Base-by-base conservation (phyloP, 257 asterid genomes). In the Fraxinus anomala region DNA sequence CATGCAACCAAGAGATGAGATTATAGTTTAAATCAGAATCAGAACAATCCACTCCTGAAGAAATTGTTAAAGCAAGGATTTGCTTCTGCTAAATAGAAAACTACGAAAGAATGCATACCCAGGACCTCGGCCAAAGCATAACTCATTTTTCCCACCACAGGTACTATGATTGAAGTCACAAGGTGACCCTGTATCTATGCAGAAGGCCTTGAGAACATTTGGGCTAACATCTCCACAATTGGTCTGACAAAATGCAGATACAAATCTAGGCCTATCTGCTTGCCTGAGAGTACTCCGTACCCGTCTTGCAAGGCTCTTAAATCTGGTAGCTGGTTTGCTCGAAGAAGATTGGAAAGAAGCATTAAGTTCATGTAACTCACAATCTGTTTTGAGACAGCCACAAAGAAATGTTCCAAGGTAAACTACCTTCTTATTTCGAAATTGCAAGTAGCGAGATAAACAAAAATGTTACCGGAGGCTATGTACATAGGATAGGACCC, bases 211-310 rank as follows among this genome's bases (percentile, higher is more conserved):
- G 12, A 93, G 99, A 80, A 92, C 97, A 88, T 96, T 96, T 34
- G 98, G 99, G 83, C 99, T 93, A 80, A 96, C 98, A 73, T 96
- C 99, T 13, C 99, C 98, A 74, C 98, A 93, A 78, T 96, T 96
- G 70, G 90, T 81, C 83, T 93, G 98, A 85, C 99, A 96, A 89
- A 93, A 96, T 80, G 99, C 96, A 17, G 98, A 89, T 75, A 96
- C 97, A 89, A 96, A 96, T 74, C 77, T 86, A 13, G 99, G 98
- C 80, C 84, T 89, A 72, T 91, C 88, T 39, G 91, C 89, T 83
- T 76, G 85, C 89, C 96, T 87, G 79, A 89, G 89, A 70, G 93
- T 81, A 86, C 94, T 89, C 85, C 99, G 90, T 14, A 95, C 98
- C 81, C 99, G 97, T 68, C 33, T 61, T 61, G 33, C 5, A 61